These are phyloP conservation scores for Rhodotorula graminis DNA, from an alignment of 768 basidiomycete genomes.

Conservation along the genomic window DNA sequence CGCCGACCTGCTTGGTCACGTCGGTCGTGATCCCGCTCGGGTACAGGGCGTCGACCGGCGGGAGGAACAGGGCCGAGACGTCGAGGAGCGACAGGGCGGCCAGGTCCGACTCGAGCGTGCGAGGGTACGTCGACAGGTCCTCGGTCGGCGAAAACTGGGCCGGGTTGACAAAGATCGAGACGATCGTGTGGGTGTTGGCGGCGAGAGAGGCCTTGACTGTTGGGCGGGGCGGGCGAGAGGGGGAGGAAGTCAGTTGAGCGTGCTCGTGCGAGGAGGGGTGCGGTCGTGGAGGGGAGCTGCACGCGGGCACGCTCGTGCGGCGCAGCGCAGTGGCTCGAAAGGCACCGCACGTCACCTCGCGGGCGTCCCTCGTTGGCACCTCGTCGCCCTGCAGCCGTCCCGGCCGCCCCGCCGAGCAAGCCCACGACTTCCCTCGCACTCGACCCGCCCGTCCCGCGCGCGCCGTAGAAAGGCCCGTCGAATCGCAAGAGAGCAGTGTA, in stretches of 20 bases:
- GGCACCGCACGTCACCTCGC: neutral
- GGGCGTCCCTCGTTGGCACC: no score
- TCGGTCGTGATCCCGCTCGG: slow-evolving; percentile 83
- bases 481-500: neutral
- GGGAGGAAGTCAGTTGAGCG: neutral
- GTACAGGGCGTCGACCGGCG: slow-evolving; percentile 77
- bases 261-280: no score
- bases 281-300: neutral
- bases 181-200: slow-evolving; percentile 76
- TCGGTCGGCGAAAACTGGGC: slow-evolving; percentile 95
- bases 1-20: slow-evolving; percentile 67
- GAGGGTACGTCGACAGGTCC: slow-evolving; percentile 84
- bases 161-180: slow-evolving; percentile 97
- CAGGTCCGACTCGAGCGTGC: slow-evolving; percentile 74
- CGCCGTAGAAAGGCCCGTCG: neutral
- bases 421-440: neutral
- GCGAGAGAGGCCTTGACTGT: slow-evolving; percentile 70
- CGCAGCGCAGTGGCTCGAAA: no score
- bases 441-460: neutral
- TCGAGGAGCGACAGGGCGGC: slow-evolving; percentile 54
- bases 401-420: no score
- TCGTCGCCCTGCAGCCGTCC: no score
- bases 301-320: no score
- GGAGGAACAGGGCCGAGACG: slow-evolving; percentile 71
- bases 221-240: neutral